A percentile compares a stretch with the other conserved stretches of the same genome.
phyloP scores from a whole-genome alignment of 148 eudicot genomes.

The Pouteria glomerata region DNA sequence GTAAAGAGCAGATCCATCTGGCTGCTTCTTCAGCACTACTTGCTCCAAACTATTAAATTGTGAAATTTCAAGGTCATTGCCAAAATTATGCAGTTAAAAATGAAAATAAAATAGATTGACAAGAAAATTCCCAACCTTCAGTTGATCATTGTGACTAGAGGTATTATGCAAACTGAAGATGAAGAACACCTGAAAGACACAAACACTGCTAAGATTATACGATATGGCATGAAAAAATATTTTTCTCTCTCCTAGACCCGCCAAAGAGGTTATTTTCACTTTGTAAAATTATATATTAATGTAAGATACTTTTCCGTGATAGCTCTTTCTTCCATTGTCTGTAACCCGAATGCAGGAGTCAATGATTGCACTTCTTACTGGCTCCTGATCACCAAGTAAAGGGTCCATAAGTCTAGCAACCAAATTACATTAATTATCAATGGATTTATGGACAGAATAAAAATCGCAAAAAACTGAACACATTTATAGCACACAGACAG shows the following conservation, averaged over 20 bases:
- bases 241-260: background rate
- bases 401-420: background rate
- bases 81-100: background rate
- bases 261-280: background rate
- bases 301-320: conserved; percentile 43
- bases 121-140: conserved; percentile 48
- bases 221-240: background rate
- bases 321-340: conserved; percentile 62
- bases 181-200: conserved; percentile 51
- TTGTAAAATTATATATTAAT: background rate
- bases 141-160: conserved; percentile 57
- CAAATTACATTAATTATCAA: background rate
- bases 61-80: background rate
- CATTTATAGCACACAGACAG: background rate
- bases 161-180: conserved; percentile 59
- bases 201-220: background rate
- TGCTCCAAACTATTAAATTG: conserved; percentile 50
- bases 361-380: conserved; percentile 60
- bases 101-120: background rate
- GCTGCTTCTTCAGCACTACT: conserved; percentile 71
- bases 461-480: background rate
- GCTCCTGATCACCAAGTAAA: conserved; percentile 37
- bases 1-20: conserved; percentile 56
- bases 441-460: background rate
- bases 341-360: conserved; percentile 68